Percentiles rank a stretch among this genome's conserved stretches.
These are phyloP conservation scores for Pseudogymnoascus sp. DNA, from an alignment of 2,329 filamentous ascomycete genomes.

Conservation along the genomic window DNA sequence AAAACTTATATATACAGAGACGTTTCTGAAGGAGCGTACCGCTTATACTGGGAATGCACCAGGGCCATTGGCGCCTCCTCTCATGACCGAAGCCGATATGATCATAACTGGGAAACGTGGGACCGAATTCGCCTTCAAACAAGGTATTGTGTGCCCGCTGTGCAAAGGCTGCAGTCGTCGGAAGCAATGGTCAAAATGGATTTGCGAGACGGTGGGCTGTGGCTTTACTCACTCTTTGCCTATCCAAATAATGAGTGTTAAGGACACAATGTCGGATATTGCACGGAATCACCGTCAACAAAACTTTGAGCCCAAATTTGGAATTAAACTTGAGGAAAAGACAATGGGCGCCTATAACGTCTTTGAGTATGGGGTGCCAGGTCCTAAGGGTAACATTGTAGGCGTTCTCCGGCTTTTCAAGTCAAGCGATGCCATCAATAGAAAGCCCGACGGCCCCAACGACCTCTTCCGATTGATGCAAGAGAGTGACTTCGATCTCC, in stretches of 20 bases:
- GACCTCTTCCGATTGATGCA: constrained; percentile 52
- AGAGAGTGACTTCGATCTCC: constrained; percentile 39
- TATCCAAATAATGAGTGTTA: constrained; percentile 16
- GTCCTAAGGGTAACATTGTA: constrained; percentile 33
- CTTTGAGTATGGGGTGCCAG: constrained; percentile 42
- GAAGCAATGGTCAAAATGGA: constrained; percentile 55
- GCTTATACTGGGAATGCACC: constrained; percentile 36
- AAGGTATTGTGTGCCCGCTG: constrained; percentile 59
- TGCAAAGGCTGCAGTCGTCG: constrained; percentile 59
- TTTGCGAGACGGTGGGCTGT: constrained; percentile 49
- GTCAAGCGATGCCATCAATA: constrained; percentile 47
- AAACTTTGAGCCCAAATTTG: background rate
- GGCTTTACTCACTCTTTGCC: constrained; percentile 37
- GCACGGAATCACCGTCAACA: background rate
- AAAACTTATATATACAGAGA: constrained; percentile 45
- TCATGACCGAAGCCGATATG: constrained; percentile 34
- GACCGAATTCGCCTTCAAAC: constrained; percentile 47
- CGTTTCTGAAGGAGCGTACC: constrained; percentile 52
- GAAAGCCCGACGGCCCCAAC: constrained; percentile 50
- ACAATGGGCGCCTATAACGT: constrained; percentile 26
- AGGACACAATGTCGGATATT: background rate
- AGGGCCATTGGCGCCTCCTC: constrained; percentile 35
- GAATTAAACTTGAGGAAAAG: background rate
- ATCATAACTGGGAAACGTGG: constrained; percentile 34
- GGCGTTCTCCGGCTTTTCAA: constrained; percentile 52